Evolutionary conservation across 1,139 yeast genomes (phyloP), one percentile per base, ranked within the genome.

Genomic region (Debaryomyces sp.): DNA sequence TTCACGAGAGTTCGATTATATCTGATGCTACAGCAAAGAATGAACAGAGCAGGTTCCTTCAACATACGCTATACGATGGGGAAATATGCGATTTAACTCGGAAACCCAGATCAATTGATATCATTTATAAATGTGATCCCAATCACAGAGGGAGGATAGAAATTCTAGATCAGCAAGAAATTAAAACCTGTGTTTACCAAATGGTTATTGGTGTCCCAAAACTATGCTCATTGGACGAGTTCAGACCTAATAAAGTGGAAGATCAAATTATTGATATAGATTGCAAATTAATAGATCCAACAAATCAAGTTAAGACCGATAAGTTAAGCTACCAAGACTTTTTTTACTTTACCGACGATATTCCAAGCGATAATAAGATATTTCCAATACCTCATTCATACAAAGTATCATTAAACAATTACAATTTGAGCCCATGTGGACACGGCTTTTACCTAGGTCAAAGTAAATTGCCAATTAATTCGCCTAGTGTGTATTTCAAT

Each of bases 61-160:
- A 78, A 45, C 90, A 87, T 52, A 66, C 70, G 1, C 66, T 87
- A 12, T 71, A 67, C 1, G 69, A 75, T 50, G 98, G 98, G 1
- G 81, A 83, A 4, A 57, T 76, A 1, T 92, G 98, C 68, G 96
- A 89, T 59, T 60, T 87, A 43, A 89, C 95, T 0, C 78, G 79
- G 0, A 67, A 71, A 36, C 85, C 85, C 4, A 75, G 97, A 51
- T 67, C 77, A 1, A 72, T 84, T 1, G 89, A 86, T 47, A 68
- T 92, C 3, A 81, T 81, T 44, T 90, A 86, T 61, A 72, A 77
- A 32, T 92, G 98, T 65, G 85, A 84, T 54, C 75, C 79, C 0
- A 59, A 62, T 1, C 52, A 55, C 7, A 63, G 57, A 12, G 63
- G 72, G 0, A 52, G 55, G 4, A 66, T 84, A 3, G 68, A 68